Conservation (phyloP, 768 basidiomycete species). For the Rhizopogon roseolus region DNA sequence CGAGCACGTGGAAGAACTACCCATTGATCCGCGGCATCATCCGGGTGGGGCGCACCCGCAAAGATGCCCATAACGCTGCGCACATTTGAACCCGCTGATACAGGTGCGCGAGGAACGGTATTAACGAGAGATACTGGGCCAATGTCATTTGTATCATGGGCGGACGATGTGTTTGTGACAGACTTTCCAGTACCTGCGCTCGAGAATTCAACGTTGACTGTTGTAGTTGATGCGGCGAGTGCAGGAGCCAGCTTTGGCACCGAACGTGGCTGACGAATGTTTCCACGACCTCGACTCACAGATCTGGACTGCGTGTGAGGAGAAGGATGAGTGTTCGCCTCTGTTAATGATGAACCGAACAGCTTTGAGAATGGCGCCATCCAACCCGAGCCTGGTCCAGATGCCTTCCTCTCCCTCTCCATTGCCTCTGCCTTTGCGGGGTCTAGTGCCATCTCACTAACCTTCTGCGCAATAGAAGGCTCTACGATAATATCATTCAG, state of each 20-base stretch:
- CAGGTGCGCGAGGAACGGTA: conserved; percentile 9
- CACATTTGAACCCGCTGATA: conserved; percentile 13
- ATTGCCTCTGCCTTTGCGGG: conserved; percentile 45
- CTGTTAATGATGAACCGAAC: conserved; percentile 43
- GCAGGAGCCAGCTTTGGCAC: conserved; percentile 83
- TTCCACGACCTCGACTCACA: conserved; percentile 19
- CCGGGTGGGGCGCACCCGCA: conserved; percentile 69
- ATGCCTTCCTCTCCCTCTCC: conserved; percentile 24
- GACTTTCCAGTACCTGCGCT: conserved; percentile 61
- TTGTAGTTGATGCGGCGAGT: conserved; percentile 82
- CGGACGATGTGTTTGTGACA: conserved; percentile 38
- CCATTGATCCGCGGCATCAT: conserved; percentile 60
- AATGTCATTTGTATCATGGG: conserved; percentile 19
- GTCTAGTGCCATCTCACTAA: conserved; percentile 70
- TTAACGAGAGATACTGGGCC: conserved; percentile 8
- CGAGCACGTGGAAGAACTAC: conserved; percentile 50
- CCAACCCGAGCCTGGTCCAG: conserved; percentile 53
- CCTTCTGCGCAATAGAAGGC: conserved; percentile 63
- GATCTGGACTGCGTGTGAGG: conserved; percentile 23
- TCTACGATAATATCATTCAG: conserved; percentile 91
- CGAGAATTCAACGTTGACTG: conserved; percentile 95
- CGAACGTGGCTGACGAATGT: conserved; percentile 33
- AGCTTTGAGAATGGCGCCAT: conserved; percentile 84
- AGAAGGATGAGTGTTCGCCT: conserved; percentile 8
- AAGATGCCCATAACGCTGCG: conserved; percentile 79